Percentiles rank a stretch among this genome's conserved stretches.
Evolutionary conservation across 345 rosid species (phyloP).

Genomic region (Lepidium didymum): DNA sequence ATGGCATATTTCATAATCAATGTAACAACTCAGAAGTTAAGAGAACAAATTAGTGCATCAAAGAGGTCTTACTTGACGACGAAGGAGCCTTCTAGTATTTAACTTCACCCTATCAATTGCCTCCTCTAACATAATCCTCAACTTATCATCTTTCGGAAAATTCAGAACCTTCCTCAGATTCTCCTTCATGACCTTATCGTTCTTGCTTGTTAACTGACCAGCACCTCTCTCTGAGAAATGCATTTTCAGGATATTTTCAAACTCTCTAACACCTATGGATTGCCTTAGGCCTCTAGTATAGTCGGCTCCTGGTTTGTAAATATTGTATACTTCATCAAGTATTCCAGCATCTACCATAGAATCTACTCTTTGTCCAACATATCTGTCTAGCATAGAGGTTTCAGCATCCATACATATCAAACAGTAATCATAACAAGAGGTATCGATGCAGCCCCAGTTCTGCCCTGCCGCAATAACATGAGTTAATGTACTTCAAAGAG

Average conservation of each 20-base stretch:
- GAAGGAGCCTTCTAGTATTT: constrained; percentile 84
- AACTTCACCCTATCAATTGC: constrained; percentile 67
- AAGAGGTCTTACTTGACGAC: constrained; percentile 65
- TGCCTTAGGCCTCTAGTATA: constrained; percentile 80
- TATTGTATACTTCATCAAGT: constrained; percentile 68
- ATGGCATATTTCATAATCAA: not conserved
- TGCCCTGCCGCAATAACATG: constrained; percentile 62
- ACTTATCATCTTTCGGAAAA: constrained; percentile 32
- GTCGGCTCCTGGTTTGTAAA: constrained; percentile 54
- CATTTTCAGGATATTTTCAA: constrained; percentile 47
- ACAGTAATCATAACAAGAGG: constrained; percentile 63
- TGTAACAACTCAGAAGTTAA: not conserved
- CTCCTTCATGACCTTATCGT: constrained; percentile 36
- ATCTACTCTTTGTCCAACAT: constrained; percentile 78
- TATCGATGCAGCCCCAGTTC: constrained; percentile 82
- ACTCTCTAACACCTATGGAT: constrained; percentile 90
- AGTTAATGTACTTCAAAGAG: constrained; percentile 14
- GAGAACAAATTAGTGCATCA: not conserved
- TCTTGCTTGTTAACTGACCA: not conserved
- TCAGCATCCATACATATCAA: constrained; percentile 72
- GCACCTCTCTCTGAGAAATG: constrained; percentile 11
- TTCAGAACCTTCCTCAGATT: constrained; percentile 33
- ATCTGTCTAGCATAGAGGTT: constrained; percentile 51
- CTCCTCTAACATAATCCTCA: constrained; percentile 44
- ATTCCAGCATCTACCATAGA: constrained; percentile 75